A percentile compares a stretch with the other conserved stretches of the same genome.
Conservation (phyloP, 371 early-diverging fungal genomes). For the Capillidium rhysosporum region DNA sequence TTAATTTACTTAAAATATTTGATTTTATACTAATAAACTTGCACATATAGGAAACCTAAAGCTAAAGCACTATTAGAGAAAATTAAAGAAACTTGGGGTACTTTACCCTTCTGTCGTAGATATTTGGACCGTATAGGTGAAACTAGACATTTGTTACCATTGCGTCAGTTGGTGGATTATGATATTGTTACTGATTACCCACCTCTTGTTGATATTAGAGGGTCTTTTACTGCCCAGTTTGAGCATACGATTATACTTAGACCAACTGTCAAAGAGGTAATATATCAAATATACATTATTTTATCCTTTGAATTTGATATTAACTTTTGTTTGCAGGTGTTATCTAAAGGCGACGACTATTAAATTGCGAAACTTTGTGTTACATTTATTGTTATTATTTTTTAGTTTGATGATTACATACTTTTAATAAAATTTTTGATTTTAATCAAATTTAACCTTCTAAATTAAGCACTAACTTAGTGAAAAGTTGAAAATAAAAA, state of each 20-base stretch:
- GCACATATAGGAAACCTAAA: conserved; percentile 31
- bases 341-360: too few species aligned
- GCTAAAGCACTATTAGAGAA: conserved; percentile 71
- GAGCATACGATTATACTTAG: conserved; percentile 92
- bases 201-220: conserved; percentile 82
- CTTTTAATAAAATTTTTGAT: too few species aligned
- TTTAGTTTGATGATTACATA: too few species aligned
- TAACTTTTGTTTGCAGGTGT: too few species aligned
- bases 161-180: conserved; percentile 70
- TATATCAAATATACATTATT: too few species aligned
- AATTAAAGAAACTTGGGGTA: conserved; percentile 88
- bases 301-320: too few species aligned
- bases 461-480: too few species aligned
- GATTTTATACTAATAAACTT: conserved; percentile 14
- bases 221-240: conserved; percentile 93
- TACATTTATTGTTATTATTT: too few species aligned
- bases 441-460: too few species aligned
- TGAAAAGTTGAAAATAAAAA: too few species aligned
- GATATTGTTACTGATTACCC: conserved; percentile 85
- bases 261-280: conserved; percentile 78
- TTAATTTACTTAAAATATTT: not conserved
- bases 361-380: too few species aligned
- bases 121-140: conserved; percentile 90
- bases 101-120: conserved; percentile 95
- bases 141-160: conserved; percentile 58